Evolutionary conservation across 2,329 filamentous ascomycete species (phyloP).

Genomic region (Colletotrichum paranaense): DNA sequence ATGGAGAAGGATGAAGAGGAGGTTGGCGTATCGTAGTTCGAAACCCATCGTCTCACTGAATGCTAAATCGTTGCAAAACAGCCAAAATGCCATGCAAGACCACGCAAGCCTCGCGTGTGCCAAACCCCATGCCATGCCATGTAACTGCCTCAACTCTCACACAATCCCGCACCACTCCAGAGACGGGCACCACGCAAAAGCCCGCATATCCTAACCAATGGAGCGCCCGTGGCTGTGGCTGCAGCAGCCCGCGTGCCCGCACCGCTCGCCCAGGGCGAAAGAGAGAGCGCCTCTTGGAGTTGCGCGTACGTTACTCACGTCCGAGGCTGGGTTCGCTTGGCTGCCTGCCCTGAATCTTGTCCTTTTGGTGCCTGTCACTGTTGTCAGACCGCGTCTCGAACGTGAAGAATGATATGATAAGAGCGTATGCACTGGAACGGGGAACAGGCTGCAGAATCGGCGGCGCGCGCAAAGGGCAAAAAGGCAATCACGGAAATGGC

Average conservation of each 20-base stretch:
- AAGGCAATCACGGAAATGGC: background rate
- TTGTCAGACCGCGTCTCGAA: background rate
- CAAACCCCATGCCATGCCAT: background rate
- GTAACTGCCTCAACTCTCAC: background rate
- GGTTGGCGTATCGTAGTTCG: background rate
- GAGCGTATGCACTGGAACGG: background rate
- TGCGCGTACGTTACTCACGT: conserved; percentile 2
- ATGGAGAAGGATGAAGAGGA: background rate
- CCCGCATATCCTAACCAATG: conserved; percentile 1
- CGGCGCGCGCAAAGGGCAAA: background rate
- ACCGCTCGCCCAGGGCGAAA: background rate
- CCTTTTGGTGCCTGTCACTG: background rate
- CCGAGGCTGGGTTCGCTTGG: background rate
- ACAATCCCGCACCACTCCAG: background rate
- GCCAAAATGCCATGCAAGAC: conserved; percentile 24
- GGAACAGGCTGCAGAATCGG: conserved; percentile 10
- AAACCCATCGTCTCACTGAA: background rate
- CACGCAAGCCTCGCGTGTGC: conserved; percentile 20
- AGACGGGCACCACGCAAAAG: background rate
- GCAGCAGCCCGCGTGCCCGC: conserved; percentile 1
- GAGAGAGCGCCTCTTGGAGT: background rate
- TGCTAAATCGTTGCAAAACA: conserved; percentile 9
- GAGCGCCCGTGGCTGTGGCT: conserved; percentile 26
- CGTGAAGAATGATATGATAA: conserved; percentile 6
- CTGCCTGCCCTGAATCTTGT: background rate